These are phyloP conservation scores for Acidiella bohemica DNA, from an alignment of 495 filamentous ascomycete genomes.

Conservation along the genomic window DNA sequence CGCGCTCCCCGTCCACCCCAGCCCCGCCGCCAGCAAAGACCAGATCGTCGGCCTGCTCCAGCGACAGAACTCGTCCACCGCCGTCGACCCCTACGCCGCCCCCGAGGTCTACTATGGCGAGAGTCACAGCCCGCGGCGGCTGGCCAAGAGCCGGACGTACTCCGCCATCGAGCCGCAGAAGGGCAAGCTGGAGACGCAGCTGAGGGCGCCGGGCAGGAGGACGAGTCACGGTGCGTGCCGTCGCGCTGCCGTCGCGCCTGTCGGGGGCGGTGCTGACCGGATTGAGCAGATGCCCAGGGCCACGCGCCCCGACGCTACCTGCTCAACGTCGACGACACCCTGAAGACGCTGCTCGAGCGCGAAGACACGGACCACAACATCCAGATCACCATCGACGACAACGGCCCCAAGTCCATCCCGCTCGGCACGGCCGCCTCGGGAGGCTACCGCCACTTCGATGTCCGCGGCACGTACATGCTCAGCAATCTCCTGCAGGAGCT, in stretches of 20 bases:
- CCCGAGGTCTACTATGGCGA: slow-evolving; percentile 37
- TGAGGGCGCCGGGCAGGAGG: slow-evolving; percentile 7
- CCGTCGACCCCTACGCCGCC: slow-evolving; percentile 33
- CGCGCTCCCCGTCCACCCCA: slow-evolving; percentile 6
- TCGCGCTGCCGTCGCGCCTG: not conserved
- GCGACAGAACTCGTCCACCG: slow-evolving; percentile 13
- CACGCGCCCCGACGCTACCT: slow-evolving; percentile 52
- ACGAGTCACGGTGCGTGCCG: slow-evolving; percentile 18
- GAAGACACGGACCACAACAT: slow-evolving; percentile 86
- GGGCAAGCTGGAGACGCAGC: not conserved
- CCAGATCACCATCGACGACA: slow-evolving; percentile 94
- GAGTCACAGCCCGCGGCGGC: slow-evolving; percentile 24
- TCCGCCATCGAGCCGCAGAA: too few relatives aligned
- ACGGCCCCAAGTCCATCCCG: slow-evolving; percentile 76
- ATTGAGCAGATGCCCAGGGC: slow-evolving; percentile 37
- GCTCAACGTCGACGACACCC: slow-evolving; percentile 62
- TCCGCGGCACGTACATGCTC: slow-evolving; percentile 90
- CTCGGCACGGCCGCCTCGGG: slow-evolving; percentile 76
- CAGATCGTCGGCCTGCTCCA: not conserved
- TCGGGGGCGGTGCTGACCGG: not conserved
- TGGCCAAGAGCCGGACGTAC: slow-evolving; percentile 32
- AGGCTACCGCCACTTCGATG: slow-evolving; percentile 67
- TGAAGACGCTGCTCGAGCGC: slow-evolving; percentile 54
- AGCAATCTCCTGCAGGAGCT: slow-evolving; percentile 92
- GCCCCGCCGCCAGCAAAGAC: not conserved